phyloP scores from a whole-genome alignment of 805 yeast genomes.

The Saccharomycopsis fermentans region DNA sequence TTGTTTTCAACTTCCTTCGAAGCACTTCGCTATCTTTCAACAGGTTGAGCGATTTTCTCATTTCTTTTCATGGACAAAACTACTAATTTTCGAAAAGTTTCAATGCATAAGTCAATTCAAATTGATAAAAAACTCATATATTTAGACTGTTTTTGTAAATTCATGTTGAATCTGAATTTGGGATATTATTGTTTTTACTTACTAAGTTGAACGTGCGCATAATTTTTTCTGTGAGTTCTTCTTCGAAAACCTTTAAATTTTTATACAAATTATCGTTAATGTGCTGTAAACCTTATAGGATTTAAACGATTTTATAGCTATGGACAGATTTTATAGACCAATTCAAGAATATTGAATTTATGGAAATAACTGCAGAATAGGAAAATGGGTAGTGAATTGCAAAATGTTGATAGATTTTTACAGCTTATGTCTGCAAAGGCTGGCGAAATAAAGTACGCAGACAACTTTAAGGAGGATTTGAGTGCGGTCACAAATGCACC shows the following conservation, averaged over 20 bases:
- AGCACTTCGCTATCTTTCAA: no score
- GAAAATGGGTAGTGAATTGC: conserved; percentile 6
- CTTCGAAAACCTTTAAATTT: neutral
- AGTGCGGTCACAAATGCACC: conserved; percentile 6
- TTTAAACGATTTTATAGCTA: no score
- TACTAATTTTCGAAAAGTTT: no score
- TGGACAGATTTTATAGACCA: no score
- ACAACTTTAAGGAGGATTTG: conserved; percentile 9
- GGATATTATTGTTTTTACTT: neutral
- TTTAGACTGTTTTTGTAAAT: neutral
- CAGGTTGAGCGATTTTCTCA: no score
- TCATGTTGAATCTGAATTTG: neutral
- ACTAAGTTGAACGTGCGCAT: neutral
- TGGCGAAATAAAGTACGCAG: conserved; percentile 2
- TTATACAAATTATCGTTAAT: neutral
- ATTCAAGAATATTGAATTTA: no score
- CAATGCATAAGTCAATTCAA: no score
- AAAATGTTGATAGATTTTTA: conserved; percentile 8
- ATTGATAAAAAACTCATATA: neutral
- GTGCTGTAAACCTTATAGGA: no score
- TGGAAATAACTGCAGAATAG: no score
- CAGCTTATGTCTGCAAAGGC: conserved; percentile 14
- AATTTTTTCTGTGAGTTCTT: neutral
- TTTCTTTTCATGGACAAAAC: no score
- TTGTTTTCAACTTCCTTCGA: no score